Base-by-base conservation (phyloP, 2,329 filamentous ascomycete genomes). In the Botrytis galanthina region DNA sequence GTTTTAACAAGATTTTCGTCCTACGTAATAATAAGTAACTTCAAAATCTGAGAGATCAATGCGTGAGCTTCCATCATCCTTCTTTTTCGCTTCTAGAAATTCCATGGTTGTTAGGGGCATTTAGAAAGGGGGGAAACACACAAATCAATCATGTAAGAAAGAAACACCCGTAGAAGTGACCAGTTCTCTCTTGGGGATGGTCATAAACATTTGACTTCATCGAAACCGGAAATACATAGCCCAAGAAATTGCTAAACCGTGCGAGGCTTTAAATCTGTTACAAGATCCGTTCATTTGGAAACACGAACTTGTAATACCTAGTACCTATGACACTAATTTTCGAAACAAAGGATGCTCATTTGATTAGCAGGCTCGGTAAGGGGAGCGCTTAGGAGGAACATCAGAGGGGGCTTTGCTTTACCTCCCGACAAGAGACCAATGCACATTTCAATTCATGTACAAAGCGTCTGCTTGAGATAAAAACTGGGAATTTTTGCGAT, bases 281-380 rank as follows among this genome's bases (percentile, higher is more conserved):
- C 72, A 73, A 29, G 71, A 71, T 51, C 67, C 46, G 37, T 44
- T 39, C 37, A 66, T 60, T 63, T 64, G 67, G 61, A 73, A 71
- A 48, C 67, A 37, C 35, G 35, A n/a, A 37, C 37, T 37, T 44
- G 57, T 51, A 29, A 37, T 73, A 37, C 22, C 29, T 29, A 29
- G n/a, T 73, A 29, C 16, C 29, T 32, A 57, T 29, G 22, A 59
- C 22, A 29, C 37, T 39, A 35, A 67, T 20, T 29, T 62, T 54
- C 54, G 70, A 71, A 71, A 71, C 70, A 66, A 71, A 66, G 60
- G 70, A 71, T 71, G 69, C 42, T 71, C 32, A 63, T 37, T 51
- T 67, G 42, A 67, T 48, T 35, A 67, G 29, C 14, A 48, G n/a
- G 61, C 42, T 68, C 44, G 18, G 46, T 26, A 57, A 39, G 37